Percentiles rank a stretch among this genome's conserved stretches.
phyloP scores from a whole-genome alignment of 1,284 basidiomycete species.

The Ceratobasidium theobromae region DNA sequence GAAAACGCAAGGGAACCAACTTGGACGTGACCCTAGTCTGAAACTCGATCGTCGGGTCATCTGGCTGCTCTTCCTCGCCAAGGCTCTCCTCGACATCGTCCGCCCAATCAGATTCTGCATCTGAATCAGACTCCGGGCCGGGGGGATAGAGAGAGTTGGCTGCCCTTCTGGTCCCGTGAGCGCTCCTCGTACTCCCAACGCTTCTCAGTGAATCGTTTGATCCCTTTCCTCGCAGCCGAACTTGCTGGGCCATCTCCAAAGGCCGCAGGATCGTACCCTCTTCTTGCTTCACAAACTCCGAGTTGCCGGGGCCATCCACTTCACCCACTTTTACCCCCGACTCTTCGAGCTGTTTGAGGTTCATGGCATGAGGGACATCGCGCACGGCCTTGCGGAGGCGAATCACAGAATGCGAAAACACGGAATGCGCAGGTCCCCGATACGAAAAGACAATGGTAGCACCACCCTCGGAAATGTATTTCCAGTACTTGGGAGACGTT shows the following conservation, averaged over 20 bases:
- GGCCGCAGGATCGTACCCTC: constrained; percentile 29
- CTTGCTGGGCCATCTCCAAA: constrained; percentile 26
- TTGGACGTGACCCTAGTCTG: constrained; percentile 60
- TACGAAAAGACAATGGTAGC: constrained; percentile 86
- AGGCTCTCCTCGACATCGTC: constrained; percentile 33
- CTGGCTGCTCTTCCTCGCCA: constrained; percentile 47
- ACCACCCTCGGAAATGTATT: constrained; percentile 86
- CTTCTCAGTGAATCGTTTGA: constrained; percentile 20
- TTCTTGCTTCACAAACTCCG: not conserved
- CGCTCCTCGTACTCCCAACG: constrained; percentile 1
- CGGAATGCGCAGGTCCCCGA: constrained; percentile 50
- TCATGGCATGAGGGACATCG: not conserved
- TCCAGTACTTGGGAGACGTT: constrained; percentile 58
- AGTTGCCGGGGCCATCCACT: not conserved
- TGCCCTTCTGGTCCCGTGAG: not conserved
- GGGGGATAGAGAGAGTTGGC: constrained; percentile 27
- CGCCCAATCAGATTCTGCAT: constrained; percentile 10
- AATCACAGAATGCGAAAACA: constrained; percentile 66
- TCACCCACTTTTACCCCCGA: not conserved
- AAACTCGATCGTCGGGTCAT: constrained; percentile 63
- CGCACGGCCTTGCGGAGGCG: constrained; percentile 63
- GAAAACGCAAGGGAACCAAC: constrained; percentile 58
- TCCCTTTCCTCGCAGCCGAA: not conserved
- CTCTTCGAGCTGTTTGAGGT: constrained; percentile 35
- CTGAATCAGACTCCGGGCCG: constrained; percentile 28